A percentile compares a stretch with the other conserved stretches of the same genome.
Evolutionary conservation across 192 early-diverging fungal species (phyloP).

Genomic region (Podila epigama): DNA sequence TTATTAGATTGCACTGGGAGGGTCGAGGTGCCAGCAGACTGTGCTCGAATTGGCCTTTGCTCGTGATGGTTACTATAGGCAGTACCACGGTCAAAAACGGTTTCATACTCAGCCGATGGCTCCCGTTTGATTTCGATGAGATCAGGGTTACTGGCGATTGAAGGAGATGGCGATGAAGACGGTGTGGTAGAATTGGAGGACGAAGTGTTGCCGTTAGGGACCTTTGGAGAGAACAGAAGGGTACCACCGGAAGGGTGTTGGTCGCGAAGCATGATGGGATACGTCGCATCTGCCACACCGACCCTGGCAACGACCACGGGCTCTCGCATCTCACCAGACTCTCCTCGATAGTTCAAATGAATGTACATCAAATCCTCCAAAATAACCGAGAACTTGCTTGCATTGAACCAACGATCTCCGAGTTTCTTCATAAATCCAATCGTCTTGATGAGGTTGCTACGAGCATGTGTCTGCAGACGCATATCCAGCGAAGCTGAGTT

Average conservation of each 20-base stretch:
- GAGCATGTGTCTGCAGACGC: constrained; percentile 32
- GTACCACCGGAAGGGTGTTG: constrained; percentile 43
- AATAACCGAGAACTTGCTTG: constrained; percentile 19
- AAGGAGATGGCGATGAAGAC: constrained; percentile 24
- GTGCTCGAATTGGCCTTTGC: background rate
- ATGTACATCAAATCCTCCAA: constrained; percentile 40
- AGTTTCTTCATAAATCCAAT: constrained; percentile 36
- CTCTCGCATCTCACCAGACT: constrained; percentile 3
- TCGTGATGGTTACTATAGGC: background rate
- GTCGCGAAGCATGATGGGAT: constrained; percentile 42
- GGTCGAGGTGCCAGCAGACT: background rate
- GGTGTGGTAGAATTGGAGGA: too few relatives aligned
- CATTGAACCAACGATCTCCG: constrained; percentile 36
- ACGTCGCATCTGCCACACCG: background rate
- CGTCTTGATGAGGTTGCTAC: constrained; percentile 37
- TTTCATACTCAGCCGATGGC: background rate
- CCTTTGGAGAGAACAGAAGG: constrained; percentile 40
- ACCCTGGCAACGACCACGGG: background rate
- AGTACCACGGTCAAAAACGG: background rate
- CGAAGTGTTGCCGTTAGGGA: background rate
- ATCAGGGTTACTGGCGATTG: constrained; percentile 26
- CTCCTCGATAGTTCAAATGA: constrained; percentile 26
- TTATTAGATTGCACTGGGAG: background rate
- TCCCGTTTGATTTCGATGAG: constrained; percentile 32
- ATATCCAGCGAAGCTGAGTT: constrained; percentile 47